phyloP scores from a whole-genome alignment of 352 stramenopile species.

The Phytophthora lateralis region DNA sequence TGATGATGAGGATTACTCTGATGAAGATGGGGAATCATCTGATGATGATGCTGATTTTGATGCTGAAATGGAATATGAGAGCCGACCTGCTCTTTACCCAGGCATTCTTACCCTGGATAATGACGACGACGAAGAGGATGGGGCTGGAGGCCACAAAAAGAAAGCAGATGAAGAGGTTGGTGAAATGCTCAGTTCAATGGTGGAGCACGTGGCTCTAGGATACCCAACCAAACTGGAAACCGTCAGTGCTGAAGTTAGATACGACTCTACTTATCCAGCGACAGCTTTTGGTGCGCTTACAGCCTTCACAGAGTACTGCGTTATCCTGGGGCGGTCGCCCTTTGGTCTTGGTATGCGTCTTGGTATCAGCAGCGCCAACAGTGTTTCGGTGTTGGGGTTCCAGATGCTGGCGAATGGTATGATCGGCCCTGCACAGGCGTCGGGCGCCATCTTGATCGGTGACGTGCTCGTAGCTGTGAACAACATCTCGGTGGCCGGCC shows the following conservation, averaged over 20 bases:
- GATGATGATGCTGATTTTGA: slow-evolving; percentile 80
- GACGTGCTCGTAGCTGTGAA: slow-evolving; percentile 86
- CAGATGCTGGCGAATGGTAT: slow-evolving; percentile 73
- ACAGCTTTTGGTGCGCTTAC: slow-evolving; percentile 50
- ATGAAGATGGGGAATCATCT: slow-evolving; percentile 69
- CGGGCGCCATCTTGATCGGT: slow-evolving; percentile 68
- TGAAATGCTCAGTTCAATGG: slow-evolving; percentile 73
- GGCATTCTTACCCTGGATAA: slow-evolving; percentile 56
- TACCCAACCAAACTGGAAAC: slow-evolving; percentile 62
- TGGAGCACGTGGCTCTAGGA: slow-evolving; percentile 84
- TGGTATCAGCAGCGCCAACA: slow-evolving; percentile 64
- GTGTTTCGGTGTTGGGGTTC: slow-evolving; percentile 81
- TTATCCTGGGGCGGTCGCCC: slow-evolving; percentile 63
- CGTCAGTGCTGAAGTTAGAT: slow-evolving; percentile 44
- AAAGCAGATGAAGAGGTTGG: slow-evolving; percentile 73
- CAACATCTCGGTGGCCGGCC: slow-evolving; percentile 55
- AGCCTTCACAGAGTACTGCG: slow-evolving; percentile 79
- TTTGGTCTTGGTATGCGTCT: slow-evolving; percentile 87
- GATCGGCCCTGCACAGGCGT: slow-evolving; percentile 77
- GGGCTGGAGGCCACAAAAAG: slow-evolving; percentile 46
- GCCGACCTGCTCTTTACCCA: slow-evolving; percentile 54
- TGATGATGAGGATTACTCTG: slow-evolving; percentile 78
- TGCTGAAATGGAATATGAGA: slow-evolving; percentile 47
- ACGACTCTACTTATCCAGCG: slow-evolving; percentile 60
- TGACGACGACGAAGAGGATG: slow-evolving; percentile 51